A percentile compares a stretch with the other conserved stretches of the same genome.
Evolutionary conservation across 2,329 filamentous ascomycete genomes (phyloP).

Genomic region (Lasiodiplodia sp.): DNA sequence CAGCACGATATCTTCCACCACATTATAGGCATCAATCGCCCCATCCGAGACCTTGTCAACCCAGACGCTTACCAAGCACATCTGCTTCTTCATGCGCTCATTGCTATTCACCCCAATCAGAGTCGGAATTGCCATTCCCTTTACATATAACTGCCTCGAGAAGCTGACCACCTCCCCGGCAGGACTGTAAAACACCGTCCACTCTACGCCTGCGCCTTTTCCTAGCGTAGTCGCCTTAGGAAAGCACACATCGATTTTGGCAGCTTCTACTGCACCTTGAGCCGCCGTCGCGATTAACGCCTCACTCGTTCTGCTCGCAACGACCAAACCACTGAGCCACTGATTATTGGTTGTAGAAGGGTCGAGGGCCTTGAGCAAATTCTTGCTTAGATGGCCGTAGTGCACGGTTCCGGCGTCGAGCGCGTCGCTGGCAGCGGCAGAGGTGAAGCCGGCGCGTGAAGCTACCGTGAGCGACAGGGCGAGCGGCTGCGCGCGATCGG

Average conservation of each 20-base stretch:
- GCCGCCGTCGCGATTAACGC: constrained; percentile 37
- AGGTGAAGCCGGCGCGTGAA: constrained; percentile 63
- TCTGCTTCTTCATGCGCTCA: constrained; percentile 70
- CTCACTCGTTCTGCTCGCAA: constrained; percentile 35
- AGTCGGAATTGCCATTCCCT: constrained; percentile 68
- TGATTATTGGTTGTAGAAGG: background rate
- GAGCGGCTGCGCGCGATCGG: constrained; percentile 66
- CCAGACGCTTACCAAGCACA: constrained; percentile 69
- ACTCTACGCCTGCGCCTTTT: constrained; percentile 61
- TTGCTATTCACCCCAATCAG: constrained; percentile 77
- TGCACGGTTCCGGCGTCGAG: constrained; percentile 76
- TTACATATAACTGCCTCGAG: constrained; percentile 55
- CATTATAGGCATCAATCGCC: constrained; percentile 59
- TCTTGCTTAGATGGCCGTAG: constrained; percentile 75
- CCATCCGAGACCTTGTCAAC: constrained; percentile 60
- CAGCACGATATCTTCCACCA: constrained; percentile 67
- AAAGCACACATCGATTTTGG: constrained; percentile 64
- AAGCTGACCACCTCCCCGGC: constrained; percentile 59
- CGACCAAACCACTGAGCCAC: constrained; percentile 39
- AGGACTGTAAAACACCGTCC: constrained; percentile 45
- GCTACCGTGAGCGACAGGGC: constrained; percentile 67
- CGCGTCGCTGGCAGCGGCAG: constrained; percentile 65
- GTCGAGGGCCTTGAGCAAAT: constrained; percentile 56
- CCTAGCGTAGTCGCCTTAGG: constrained; percentile 75
- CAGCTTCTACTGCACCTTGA: constrained; percentile 41